phyloP scores from a whole-genome alignment of 2,329 filamentous ascomycete genomes.

The Colletotrichum plurivorum region DNA sequence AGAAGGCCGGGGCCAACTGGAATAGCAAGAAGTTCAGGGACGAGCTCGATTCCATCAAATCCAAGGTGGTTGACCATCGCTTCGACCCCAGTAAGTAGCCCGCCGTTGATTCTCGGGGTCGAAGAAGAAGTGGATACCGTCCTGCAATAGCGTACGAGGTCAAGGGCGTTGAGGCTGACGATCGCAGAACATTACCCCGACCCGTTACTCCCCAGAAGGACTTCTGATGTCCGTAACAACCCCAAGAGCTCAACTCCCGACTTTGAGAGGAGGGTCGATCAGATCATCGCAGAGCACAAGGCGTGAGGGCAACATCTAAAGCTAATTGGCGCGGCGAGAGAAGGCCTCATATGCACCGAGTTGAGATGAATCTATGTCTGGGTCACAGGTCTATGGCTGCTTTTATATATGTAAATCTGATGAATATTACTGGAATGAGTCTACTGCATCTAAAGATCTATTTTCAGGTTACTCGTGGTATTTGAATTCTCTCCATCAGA shows the following conservation, averaged over 20 bases:
- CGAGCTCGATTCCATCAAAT: slow-evolving; percentile 56
- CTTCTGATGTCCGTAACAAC: slow-evolving; percentile 50
- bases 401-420: too few species aligned
- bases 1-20: slow-evolving; percentile 44
- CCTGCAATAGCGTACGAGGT: too few species aligned
- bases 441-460: too few species aligned
- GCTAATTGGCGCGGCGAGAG: too few species aligned
- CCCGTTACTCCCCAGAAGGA: slow-evolving; percentile 58
- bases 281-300: slow-evolving; percentile 46
- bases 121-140: too few species aligned
- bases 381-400: too few species aligned
- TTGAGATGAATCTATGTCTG: too few species aligned
- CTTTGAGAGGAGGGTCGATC: slow-evolving; percentile 56
- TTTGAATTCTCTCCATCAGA: too few species aligned
- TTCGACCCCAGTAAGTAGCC: slow-evolving; percentile 58
- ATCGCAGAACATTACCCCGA: slow-evolving; percentile 59
- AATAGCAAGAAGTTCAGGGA: slow-evolving; percentile 58
- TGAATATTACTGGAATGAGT: too few species aligned
- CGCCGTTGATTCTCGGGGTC: too few species aligned
- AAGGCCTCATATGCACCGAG: too few species aligned
- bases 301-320: not conserved
- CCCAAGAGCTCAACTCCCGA: slow-evolving; percentile 57
- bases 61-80: slow-evolving; percentile 58
- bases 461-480: too few species aligned
- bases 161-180: not conserved